A percentile compares a stretch with the other conserved stretches of the same genome.
Conservation (phyloP, 495 filamentous ascomycete species). For the Hypoxylon cercidicola region DNA sequence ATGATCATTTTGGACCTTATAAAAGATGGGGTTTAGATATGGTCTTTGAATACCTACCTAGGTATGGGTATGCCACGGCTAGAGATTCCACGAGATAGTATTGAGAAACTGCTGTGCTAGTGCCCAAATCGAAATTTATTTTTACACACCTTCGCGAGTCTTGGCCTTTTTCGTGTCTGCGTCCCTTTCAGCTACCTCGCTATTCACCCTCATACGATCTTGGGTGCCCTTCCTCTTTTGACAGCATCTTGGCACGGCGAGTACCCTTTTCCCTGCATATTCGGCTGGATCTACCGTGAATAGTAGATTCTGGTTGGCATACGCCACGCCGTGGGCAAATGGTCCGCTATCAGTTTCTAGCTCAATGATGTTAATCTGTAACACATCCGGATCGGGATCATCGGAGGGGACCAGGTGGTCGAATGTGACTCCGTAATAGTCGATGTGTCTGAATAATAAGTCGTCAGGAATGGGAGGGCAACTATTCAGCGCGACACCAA, state of each 20-base stretch:
- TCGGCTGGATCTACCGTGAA: conserved; percentile 47
- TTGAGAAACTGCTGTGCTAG: too few relatives aligned
- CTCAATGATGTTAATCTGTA: conserved; percentile 42
- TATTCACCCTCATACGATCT: conserved; percentile 45
- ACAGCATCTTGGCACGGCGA: conserved; percentile 53
- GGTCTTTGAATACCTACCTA: too few relatives aligned
- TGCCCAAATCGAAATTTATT: too few relatives aligned
- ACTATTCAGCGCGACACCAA: conserved; percentile 25
- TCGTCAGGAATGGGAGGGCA: too few relatives aligned
- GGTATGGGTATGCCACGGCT: too few relatives aligned
- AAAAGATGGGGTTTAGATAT: too few relatives aligned
- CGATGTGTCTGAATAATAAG: conserved; percentile 31
- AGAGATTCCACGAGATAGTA: too few relatives aligned
- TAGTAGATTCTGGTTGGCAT: conserved; percentile 44
- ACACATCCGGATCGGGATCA: conserved; percentile 47
- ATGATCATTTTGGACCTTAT: too few relatives aligned
- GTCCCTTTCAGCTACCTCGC: not conserved
- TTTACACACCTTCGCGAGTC: too few relatives aligned
- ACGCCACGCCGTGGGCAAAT: conserved; percentile 28
- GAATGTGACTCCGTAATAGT: conserved; percentile 55
- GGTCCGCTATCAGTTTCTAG: conserved; percentile 37
- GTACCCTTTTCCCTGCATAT: conserved; percentile 52
- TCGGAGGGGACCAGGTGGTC: conserved; percentile 50
- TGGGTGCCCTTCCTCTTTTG: conserved; percentile 51
- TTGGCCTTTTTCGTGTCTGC: too few relatives aligned